phyloP scores from a whole-genome alignment of 495 filamentous ascomycete genomes.

The Wilcoxina mikolae region DNA sequence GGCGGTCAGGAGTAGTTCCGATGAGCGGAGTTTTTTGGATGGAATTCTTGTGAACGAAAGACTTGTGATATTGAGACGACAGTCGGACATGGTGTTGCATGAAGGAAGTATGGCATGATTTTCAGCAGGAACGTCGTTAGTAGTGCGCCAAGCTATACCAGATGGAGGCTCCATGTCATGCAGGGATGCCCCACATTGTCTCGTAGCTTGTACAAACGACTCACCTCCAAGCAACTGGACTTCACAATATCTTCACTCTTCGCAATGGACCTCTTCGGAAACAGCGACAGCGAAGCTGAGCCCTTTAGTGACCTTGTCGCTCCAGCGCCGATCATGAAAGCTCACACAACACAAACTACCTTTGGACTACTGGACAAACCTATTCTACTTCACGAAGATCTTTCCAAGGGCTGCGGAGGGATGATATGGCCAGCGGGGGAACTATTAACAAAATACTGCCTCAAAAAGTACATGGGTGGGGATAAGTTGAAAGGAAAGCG shows the following conservation, averaged over 20 bases:
- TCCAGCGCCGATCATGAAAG: slow-evolving; percentile 26
- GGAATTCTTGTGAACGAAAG: slow-evolving; percentile 18
- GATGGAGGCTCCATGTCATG: no score
- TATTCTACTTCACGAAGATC: slow-evolving; percentile 66
- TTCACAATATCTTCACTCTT: slow-evolving; percentile 2
- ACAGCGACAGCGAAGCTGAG: slow-evolving; percentile 26
- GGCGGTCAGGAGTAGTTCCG: slow-evolving; percentile 14
- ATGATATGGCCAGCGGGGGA: slow-evolving; percentile 89
- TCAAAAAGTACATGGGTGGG: slow-evolving; percentile 30
- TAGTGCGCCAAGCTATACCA: no score
- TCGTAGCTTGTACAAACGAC: no score
- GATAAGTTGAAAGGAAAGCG: slow-evolving; percentile 17
- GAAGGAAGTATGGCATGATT: no score
- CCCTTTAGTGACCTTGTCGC: slow-evolving; percentile 22
- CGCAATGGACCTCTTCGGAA: slow-evolving; percentile 26
- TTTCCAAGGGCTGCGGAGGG: slow-evolving; percentile 76
- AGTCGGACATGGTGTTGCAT: slow-evolving; percentile 1
- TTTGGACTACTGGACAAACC: slow-evolving; percentile 59
- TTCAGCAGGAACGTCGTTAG: no score
- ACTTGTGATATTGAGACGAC: slow-evolving; percentile 15
- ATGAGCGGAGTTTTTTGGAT: slow-evolving; percentile 16
- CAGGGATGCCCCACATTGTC: no score
- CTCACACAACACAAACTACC: slow-evolving; percentile 46
- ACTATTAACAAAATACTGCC: slow-evolving; percentile 68
- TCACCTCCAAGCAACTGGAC: slow-evolving; percentile 10